Evolutionary conservation across 2,329 filamentous ascomycete genomes (phyloP), one percentile per base, ranked within the genome.

Genomic region (Fusarium domesticum): DNA sequence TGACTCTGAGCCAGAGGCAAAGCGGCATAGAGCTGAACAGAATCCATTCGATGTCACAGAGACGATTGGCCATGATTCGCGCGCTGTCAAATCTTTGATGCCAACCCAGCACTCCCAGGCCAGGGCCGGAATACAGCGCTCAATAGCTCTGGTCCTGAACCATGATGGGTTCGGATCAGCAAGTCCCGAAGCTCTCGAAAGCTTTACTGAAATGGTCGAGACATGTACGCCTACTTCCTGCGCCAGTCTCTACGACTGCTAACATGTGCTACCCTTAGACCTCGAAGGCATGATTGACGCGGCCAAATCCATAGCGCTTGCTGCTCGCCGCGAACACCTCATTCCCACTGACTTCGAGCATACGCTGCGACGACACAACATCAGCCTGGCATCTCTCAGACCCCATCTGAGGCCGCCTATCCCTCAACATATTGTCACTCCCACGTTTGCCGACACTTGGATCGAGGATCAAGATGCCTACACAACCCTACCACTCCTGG

Each of bases 151-250:
- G 43, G 73, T 73, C 3, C 62, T 84, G 19, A 65, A 76, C 33
- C 75, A 82, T 48, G 75, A 83, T 30, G 81, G 81, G 19, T 85
- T 84, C 53, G 69, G 75, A 20, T 67, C 70, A 18, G 74, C 80
- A 12, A 74, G 69, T 1, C 70, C 72, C 6, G 76, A 81, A 41
- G 80, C 81, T 2, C 62, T 85, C 54, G 80, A 84, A 60, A 75
- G 75, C 51, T 78, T 84, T 34, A 73, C 77, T 4, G 63, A 67
- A 16, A 68, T 75, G 53, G 74, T 77, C 2, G 81, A 84, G 56
- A 71, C 72, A 5, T 85, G 81, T 84, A 61, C 48, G 78, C 61
- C 37, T 18, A 8, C 12, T 16, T 5, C 10, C 15, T 16, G 12
- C 18, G 6, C 23, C 8, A 11, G 11, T 7, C 15, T 8, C 4